Base-by-base conservation (phyloP, 75 land plant species). In the Pinus albicaulis region DNA sequence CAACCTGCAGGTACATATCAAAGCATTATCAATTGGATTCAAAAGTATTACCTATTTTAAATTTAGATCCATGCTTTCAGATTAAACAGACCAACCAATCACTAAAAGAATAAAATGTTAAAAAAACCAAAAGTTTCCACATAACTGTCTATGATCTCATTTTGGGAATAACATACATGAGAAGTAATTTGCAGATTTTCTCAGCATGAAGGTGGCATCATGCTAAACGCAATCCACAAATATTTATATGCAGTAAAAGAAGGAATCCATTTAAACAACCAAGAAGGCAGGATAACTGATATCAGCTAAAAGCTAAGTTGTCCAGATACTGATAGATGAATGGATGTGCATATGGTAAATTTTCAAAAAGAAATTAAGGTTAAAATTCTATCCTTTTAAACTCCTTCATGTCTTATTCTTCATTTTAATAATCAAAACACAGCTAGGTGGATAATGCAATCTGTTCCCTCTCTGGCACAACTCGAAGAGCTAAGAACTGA, bases 1-100 rank as follows among this genome's bases (percentile, higher is more conserved):
- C 99, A 80, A 96, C 99, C 98, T 95, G 92, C 44, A 80, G 75
- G 56, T 66, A n/a, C 23, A 77, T 26, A 66, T 34, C 19, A 55
- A 55, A 53, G 52, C 90, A 53, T 34, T 31, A 2, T 66, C 22
- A 66, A 23, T n/a, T 38, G 22, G 22, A 66, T 34, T 66, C 12
- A 66, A 66, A 20, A 20, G 1, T 38, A 1, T 36, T 66, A 78
- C 7, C 34, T 17, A 7, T 34, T 66, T 17, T 36, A 76, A 31
- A 65, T 17, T 36, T 66, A 11, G 48, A 38, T 34, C 48, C 23
- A 5, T 66, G 20, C 41, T 41, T 65, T 66, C 17, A 15, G 36
- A 5, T 22, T 23, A 34, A 12, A 38, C 5, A 66, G 38, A 34
- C 55, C 14, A 56, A n/a, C 55, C 55, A 72, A 41, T 41, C 25